Evolutionary conservation across 1,139 yeast genomes (phyloP).

Genomic region (Sugiyamaella neomexicana): DNA sequence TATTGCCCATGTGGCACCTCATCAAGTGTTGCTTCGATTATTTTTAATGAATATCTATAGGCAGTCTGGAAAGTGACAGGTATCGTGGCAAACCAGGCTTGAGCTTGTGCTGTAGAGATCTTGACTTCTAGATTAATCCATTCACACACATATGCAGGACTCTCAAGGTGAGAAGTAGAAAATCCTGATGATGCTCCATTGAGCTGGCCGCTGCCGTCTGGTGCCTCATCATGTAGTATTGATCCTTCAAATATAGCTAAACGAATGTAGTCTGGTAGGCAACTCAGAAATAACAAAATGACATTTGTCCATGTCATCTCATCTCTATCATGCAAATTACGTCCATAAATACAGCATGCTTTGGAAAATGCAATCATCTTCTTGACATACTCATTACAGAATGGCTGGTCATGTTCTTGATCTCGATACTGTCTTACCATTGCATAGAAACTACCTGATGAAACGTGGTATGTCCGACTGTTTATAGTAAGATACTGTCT

Average conservation of each 20-base stretch:
- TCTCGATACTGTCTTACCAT: slow-evolving; percentile 3
- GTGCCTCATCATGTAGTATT: too few relatives aligned
- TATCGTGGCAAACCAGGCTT: background rate
- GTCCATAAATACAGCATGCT: background rate
- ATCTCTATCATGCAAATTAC: background rate
- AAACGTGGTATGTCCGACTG: background rate
- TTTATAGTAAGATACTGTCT: background rate
- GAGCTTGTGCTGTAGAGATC: background rate
- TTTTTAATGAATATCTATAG: background rate
- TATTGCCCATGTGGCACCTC: slow-evolving; percentile 10
- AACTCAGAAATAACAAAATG: slow-evolving; percentile 4
- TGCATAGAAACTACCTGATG: slow-evolving; percentile 2
- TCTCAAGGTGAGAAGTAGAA: background rate
- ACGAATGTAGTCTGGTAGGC: slow-evolving; percentile 1
- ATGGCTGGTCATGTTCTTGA: background rate
- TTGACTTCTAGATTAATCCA: background rate
- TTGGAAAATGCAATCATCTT: slow-evolving; percentile 2
- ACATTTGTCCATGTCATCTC: slow-evolving; percentile 7
- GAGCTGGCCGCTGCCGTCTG: too few relatives aligned
- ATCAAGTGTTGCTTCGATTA: background rate
- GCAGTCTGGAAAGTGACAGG: background rate
- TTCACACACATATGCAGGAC: background rate
- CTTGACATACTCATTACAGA: background rate
- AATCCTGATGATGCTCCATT: background rate
- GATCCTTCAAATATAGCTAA: slow-evolving; percentile 5